Conservation (phyloP, 495 filamentous ascomycete species). For the Podospora australis region DNA sequence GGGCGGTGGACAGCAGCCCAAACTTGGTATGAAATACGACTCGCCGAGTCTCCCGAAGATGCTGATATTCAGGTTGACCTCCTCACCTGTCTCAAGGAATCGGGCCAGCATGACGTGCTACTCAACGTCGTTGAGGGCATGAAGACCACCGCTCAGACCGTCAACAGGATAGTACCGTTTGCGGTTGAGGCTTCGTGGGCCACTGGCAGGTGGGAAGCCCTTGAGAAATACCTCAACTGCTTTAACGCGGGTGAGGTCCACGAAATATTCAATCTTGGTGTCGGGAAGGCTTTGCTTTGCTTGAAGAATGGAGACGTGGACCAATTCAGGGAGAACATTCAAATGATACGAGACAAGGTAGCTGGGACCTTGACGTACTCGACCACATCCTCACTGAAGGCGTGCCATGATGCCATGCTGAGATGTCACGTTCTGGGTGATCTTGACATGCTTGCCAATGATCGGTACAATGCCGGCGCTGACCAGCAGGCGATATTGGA, state of each 20-base stretch:
- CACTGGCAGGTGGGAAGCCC: conserved; percentile 68
- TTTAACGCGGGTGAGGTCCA: conserved; percentile 44
- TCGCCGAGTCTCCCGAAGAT: conserved; percentile 72
- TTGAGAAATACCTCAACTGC: conserved; percentile 59
- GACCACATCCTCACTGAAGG: conserved; percentile 68
- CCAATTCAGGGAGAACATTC: conserved; percentile 54
- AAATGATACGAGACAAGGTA: conserved; percentile 60
- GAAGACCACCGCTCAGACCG: conserved; percentile 44
- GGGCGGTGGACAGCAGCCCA: conserved; percentile 97
- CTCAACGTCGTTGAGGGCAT: conserved; percentile 78
- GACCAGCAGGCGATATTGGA: conserved; percentile 44
- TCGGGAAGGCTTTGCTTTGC: conserved; percentile 65
- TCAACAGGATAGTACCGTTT: conserved; percentile 62
- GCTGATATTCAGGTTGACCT: conserved; percentile 73
- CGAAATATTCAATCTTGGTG: conserved; percentile 73
- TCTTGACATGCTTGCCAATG: conserved; percentile 68
- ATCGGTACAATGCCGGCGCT: conserved; percentile 27
- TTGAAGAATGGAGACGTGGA: conserved; percentile 49
- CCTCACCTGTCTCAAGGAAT: conserved; percentile 83
- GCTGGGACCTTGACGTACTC: conserved; percentile 66
- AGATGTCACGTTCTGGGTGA: conserved; percentile 83
- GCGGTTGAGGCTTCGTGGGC: conserved; percentile 89
- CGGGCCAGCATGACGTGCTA: conserved; percentile 83
- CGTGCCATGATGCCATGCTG: conserved; percentile 73
- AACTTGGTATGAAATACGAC: conserved; percentile 90